Conservation (phyloP, 2,329 filamentous ascomycete genomes). For the Arthrobotrys conoides region DNA sequence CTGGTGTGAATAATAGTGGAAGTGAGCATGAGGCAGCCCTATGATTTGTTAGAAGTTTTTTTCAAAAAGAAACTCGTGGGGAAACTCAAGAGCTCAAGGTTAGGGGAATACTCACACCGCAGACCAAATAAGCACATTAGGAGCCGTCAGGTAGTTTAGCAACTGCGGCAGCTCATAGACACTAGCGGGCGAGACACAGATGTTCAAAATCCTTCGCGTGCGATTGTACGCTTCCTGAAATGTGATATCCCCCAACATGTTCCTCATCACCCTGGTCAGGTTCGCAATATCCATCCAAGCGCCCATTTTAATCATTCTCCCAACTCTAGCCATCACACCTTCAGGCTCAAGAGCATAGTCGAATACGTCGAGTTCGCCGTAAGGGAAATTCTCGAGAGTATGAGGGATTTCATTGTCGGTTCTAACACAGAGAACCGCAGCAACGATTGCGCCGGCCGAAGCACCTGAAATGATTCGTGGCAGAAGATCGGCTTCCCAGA, state of each 20-base stretch:
- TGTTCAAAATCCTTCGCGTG: constrained; percentile 92
- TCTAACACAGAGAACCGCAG: constrained; percentile 81
- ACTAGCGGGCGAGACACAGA: constrained; percentile 85
- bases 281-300: constrained; percentile 88
- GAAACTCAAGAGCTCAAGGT: neutral
- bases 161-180: constrained; percentile 88
- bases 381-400: constrained; percentile 78
- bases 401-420: constrained; percentile 83
- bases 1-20: constrained; percentile 85
- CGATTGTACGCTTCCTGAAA: constrained; percentile 97
- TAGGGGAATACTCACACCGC: constrained; percentile 73
- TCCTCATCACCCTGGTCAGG: constrained; percentile 83
- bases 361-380: constrained; percentile 86
- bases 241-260: constrained; percentile 86
- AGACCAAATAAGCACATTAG: constrained; percentile 96
- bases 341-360: constrained; percentile 75
- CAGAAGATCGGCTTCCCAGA: constrained; percentile 81
- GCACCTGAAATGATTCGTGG: constrained; percentile 90
- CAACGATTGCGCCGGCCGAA: constrained; percentile 89
- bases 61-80: constrained; percentile 62
- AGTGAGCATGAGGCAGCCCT: constrained; percentile 91
- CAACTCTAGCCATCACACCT: constrained; percentile 77
- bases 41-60: constrained; percentile 64
- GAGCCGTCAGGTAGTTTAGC: constrained; percentile 92
- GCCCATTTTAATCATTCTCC: constrained; percentile 81